Conservation (phyloP, 2,329 filamentous ascomycete genomes). For the Penicillium sp. region DNA sequence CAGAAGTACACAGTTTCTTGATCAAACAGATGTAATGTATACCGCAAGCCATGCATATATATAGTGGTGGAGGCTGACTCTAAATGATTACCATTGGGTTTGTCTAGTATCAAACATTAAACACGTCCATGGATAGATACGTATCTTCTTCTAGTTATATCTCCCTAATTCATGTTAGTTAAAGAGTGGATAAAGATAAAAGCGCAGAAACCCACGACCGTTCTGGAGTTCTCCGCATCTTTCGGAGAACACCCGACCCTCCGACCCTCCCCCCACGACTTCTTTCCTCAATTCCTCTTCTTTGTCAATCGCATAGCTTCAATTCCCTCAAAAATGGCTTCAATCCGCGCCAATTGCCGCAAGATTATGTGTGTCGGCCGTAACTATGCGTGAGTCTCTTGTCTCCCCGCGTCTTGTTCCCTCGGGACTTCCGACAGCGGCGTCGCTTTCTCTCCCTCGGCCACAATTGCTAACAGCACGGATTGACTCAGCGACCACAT, state of each 20-base stretch:
- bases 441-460: background rate
- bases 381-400: constrained; percentile 78
- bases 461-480: constrained; percentile 1
- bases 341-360: constrained; percentile 52
- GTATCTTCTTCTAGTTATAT: background rate
- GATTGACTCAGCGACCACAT: constrained; percentile 71
- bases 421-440: background rate
- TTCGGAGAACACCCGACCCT: constrained; percentile 18
- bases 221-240: constrained; percentile 24
- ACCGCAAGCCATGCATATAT: background rate
- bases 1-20: background rate
- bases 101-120: background rate
- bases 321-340: constrained; percentile 42
- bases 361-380: constrained; percentile 92
- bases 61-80: background rate
- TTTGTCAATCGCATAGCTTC: background rate
- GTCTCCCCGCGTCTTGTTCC: constrained; percentile 26
- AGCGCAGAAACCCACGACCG: background rate
- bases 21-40: background rate
- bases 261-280: background rate
- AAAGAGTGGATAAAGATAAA: constrained; percentile 11
- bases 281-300: background rate
- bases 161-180: background rate
- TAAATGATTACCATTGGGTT: too few relatives aligned
- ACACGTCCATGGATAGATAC: background rate